Conservation (phyloP, 345 rosid species). For the Eucalyptus melliodora region DNA sequence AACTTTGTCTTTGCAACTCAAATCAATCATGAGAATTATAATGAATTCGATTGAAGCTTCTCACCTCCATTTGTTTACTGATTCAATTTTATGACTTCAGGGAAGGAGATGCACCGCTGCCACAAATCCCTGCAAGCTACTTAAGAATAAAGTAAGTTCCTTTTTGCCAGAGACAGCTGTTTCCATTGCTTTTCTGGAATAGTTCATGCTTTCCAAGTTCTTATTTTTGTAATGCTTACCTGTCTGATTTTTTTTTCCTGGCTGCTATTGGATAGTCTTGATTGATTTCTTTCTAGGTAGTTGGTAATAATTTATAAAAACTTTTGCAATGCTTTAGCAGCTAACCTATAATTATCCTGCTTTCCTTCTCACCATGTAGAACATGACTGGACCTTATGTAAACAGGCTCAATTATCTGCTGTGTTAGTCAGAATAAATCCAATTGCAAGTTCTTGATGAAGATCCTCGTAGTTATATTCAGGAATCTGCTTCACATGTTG, state of each 20-base stretch:
- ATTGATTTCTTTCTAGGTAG: background rate
- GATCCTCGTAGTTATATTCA: background rate
- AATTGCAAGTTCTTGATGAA: background rate
- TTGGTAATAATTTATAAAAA: background rate
- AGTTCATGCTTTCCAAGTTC: background rate
- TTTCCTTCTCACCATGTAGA: background rate
- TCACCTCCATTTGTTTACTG: background rate
- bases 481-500: background rate
- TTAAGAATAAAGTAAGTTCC: constrained; percentile 68
- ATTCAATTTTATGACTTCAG: constrained; percentile 32
- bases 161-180: background rate
- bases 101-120: constrained; percentile 66
- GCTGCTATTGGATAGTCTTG: background rate
- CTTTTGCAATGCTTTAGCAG: background rate
- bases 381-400: background rate
- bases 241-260: background rate
- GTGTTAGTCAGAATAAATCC: background rate
- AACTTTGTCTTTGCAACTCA: constrained; percentile 2
- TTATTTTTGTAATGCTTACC: background rate
- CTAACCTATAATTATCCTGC: background rate
- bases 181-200: background rate
- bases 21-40: background rate
- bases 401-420: background rate
- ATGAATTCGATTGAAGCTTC: background rate
- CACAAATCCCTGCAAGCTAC: constrained; percentile 74